Conservation (phyloP, 2,329 filamentous ascomycete genomes). For the Albophoma yamanashiensis region DNA sequence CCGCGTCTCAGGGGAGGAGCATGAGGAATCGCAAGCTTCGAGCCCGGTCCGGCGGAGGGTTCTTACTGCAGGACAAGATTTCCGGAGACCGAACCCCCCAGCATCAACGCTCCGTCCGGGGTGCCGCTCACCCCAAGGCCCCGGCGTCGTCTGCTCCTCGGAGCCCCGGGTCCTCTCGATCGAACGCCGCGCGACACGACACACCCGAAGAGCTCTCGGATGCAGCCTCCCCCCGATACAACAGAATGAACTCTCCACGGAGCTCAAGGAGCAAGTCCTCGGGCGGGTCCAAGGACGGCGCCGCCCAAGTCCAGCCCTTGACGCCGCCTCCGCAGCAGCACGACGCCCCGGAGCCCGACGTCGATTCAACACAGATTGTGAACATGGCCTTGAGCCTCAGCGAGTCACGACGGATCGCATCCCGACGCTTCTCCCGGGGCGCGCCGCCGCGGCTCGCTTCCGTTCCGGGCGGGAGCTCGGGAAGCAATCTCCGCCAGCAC, state of each 20-base stretch:
- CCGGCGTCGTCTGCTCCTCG: conserved; percentile 5
- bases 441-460: conserved; percentile 40
- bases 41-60: conserved; percentile 35
- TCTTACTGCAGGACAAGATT: conserved; percentile 37
- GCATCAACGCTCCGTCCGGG: conserved; percentile 16
- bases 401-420: conserved; percentile 62
- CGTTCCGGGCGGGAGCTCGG: conserved; percentile 39
- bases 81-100: conserved; percentile 19
- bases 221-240: neutral
- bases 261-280: neutral
- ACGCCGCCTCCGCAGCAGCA: neutral
- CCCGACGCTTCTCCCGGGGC: conserved; percentile 41
- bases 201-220: neutral
- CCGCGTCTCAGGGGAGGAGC: conserved; percentile 14
- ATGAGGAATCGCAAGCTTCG: conserved; percentile 25
- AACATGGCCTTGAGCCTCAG: conserved; percentile 84
- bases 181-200: neutral
- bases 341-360: conserved; percentile 34
- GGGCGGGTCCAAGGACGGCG: neutral
- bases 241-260: neutral
- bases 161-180: neutral
- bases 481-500: conserved; percentile 54
- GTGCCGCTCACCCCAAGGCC: conserved; percentile 10
- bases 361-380: conserved; percentile 82
- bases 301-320: neutral